Percentiles rank a stretch among this genome's conserved stretches.
phyloP scores from a whole-genome alignment of 805 yeast genomes.

The Kodamaea kakaduensis region DNA sequence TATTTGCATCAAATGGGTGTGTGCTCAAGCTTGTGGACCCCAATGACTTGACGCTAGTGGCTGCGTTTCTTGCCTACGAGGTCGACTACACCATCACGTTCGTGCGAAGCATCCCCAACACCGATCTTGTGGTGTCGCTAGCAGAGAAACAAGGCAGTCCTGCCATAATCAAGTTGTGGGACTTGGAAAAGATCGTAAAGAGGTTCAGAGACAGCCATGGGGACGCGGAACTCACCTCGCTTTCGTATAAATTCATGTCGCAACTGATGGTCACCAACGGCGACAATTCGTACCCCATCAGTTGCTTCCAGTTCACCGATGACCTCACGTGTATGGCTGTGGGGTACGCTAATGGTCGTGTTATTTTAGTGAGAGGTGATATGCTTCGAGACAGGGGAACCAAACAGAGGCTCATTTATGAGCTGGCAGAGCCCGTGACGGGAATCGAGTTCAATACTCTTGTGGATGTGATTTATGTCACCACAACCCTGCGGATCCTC shows the following conservation, averaged over 20 bases:
- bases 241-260: conserved; percentile 47
- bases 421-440: conserved; percentile 76
- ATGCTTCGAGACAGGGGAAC: conserved; percentile 84
- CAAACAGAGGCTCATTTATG: conserved; percentile 75
- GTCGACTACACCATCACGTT: conserved; percentile 60
- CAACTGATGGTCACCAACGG: conserved; percentile 64
- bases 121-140: conserved; percentile 60
- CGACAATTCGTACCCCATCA: conserved; percentile 72
- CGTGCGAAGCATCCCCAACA: conserved; percentile 44
- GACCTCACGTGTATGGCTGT: conserved; percentile 64
- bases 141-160: conserved; percentile 76
- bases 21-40: conserved; percentile 52
- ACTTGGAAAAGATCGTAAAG: conserved; percentile 48
- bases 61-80: conserved; percentile 62
- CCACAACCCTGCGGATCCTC: conserved; percentile 70
- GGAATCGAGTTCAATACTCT: conserved; percentile 59
- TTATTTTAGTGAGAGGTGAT: conserved; percentile 82
- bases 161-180: conserved; percentile 67
- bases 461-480: conserved; percentile 53
- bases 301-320: conserved; percentile 52
- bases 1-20: conserved; percentile 54
- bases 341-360: conserved; percentile 83
- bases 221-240: conserved; percentile 21
- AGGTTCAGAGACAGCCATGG: conserved; percentile 15
- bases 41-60: conserved; percentile 41